Base-by-base conservation (phyloP, 352 stramenopile species). In the Phytophthora ramorum region DNA sequence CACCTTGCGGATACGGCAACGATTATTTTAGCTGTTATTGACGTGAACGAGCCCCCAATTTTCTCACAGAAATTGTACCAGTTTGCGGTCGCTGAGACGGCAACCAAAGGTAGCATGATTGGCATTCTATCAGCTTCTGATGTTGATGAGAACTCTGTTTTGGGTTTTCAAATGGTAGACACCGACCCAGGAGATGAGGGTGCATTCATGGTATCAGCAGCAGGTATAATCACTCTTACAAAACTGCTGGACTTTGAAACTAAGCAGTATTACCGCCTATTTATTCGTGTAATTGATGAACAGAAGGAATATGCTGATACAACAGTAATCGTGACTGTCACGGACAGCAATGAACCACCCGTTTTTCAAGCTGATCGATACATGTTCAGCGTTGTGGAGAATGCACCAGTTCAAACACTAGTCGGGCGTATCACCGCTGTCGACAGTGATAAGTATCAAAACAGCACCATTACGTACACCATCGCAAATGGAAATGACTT, bases 381-480 rank as follows among this genome's bases (percentile, higher is more conserved):
- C 46, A 61, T 12, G 0, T 83, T 87, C 53, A 28, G 7, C 0
- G 46, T 85, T 13, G 16, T 30, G 9, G 81, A 90, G 63, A 87
- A 86, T 60, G n/a, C 48, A 16, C 35, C 65, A n/a, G 63, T 45
- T 3, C 69, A 76, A 35, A 67, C 76, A 0, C 26, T 65, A 17
- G 53, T 85, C 4, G 78, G 78, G 9, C 54, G 62, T 4, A 41
- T 86, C 12, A 40, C 44, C 1, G 81, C 81, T 0, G 60, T 81
- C 14, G 75, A 86, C 37, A 61, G 43, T 1, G 81, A 90, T 51
- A 68, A 51, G 7, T 81, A 73, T 35, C 76, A 87, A 60, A 87
- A 88, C 69, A 75, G 72, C n/a, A 79, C 76, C 4, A 62, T 90
- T 14, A 58, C 55, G 16, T 90, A 88, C 59, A 69, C 30, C 13